Base-by-base conservation (phyloP, 192 early-diverging fungal species). In the Mortierella hygrophila region DNA sequence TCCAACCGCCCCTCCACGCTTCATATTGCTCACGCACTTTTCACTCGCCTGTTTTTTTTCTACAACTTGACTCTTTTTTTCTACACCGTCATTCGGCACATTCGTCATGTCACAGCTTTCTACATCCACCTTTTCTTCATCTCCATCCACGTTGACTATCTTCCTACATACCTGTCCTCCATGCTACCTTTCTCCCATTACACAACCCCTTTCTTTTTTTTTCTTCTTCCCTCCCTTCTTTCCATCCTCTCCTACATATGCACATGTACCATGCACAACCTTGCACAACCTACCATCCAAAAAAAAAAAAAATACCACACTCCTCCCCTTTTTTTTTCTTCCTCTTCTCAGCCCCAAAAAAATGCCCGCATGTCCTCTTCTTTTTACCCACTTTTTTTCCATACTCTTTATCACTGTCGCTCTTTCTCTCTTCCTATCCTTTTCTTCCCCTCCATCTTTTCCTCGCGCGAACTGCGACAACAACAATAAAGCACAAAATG, bases 231-330 rank as follows among this genome's bases (percentile, higher is more conserved):
- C 23, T 57, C n/a, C 55, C 23, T 26, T n/a, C 20, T 2, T 23
- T 4, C 52, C 21, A 4, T n/a, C 57, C 21, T 60, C 10, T 23
- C 57, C 57, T 60, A 60, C 60, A 65, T 65, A 29, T 65, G 60
- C 26, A 65, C 60, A 65, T 65, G 60, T 65, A 65, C 60, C 60
- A 65, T 65, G 60, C 60, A 65, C 60, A 15, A 65, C 29, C 9
- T 32, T 65, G 49, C 49, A 52, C 47, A 49, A 49, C 47, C 16
- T 18, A 49, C 47, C 13, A 20, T 18, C 13, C 13, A 18, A 52
- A 52, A 52, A 18, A 52, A 52, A 52, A 49, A 18, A 20, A 52
- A 52, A 52, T 65, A 65, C 60, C 60, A 65, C 60, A 65, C 60
- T 4, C 26, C 26, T 65, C 26, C 26, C 29, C 60, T 29, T 32